Evolutionary conservation across 768 basidiomycete species (phyloP).

Genomic region (Leccinum obscurum): DNA sequence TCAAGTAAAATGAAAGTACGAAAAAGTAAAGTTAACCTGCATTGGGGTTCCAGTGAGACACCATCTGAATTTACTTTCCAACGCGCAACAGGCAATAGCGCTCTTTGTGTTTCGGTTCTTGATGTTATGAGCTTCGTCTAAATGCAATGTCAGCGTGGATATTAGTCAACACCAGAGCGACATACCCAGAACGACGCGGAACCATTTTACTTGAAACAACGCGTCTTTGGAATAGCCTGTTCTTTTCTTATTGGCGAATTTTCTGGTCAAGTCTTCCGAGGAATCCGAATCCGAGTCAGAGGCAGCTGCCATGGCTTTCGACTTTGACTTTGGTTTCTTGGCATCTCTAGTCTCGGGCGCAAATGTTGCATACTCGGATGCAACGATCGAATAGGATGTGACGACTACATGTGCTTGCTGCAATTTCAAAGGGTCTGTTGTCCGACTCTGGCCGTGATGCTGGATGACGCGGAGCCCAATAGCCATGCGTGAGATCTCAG

Average conservation of each 20-base stretch:
- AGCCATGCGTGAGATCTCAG: constrained; percentile 76
- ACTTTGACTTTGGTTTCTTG: constrained; percentile 42
- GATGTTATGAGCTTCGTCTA: constrained; percentile 94
- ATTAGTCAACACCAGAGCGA: background rate
- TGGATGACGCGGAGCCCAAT: constrained; percentile 66
- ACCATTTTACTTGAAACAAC: constrained; percentile 80
- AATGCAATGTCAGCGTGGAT: background rate
- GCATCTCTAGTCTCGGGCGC: constrained; percentile 51
- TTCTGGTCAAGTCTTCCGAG: constrained; percentile 42
- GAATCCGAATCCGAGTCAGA: constrained; percentile 36
- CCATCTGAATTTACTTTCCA: constrained; percentile 84
- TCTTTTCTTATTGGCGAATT: constrained; percentile 41
- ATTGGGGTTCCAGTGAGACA: constrained; percentile 84
- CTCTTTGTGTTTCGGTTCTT: constrained; percentile 82
- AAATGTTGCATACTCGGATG: constrained; percentile 71
- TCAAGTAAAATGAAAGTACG: constrained; percentile 1
- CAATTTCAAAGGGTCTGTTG: constrained; percentile 60
- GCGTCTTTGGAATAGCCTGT: constrained; percentile 55
- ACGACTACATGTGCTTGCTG: constrained; percentile 69
- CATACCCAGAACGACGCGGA: constrained; percentile 80
- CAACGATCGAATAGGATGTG: constrained; percentile 84
- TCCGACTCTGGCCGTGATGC: constrained; percentile 79
- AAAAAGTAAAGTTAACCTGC: constrained; percentile 33
- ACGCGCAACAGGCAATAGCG: constrained; percentile 73
- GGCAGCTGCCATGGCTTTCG: constrained; percentile 28